Evolutionary conservation across 208 protist genomes (phyloP), one percentile per base, ranked within the genome.

Genomic region (Leishmania lainsoni): DNA sequence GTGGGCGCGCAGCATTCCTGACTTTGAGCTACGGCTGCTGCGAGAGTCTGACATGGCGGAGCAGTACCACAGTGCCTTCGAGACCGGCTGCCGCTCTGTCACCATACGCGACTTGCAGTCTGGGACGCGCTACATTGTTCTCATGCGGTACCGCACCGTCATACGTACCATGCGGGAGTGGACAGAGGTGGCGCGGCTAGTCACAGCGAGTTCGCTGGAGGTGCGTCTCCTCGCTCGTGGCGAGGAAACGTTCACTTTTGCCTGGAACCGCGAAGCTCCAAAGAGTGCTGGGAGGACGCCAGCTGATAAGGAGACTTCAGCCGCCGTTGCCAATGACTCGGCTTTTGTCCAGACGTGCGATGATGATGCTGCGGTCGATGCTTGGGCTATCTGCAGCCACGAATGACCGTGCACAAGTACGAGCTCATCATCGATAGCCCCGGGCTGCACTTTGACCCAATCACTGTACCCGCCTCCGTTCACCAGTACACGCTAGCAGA

Each of bases 61-160:
- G 80, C 78, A 81, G 59, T 88, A 83, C 75, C 42, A 58, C 35
- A 66, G 73, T 51, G 35, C 52, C 51, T 85, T 83, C 78, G 76
- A 85, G 61, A 32, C 85, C 0, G 94, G 93, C 17, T 88, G 89
- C 69, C 88, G 94, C 35, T 83, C 88, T 5, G 81, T 94, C 75
- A 97, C 92, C 0, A 81, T 97, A 22, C 87, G 91, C 75, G 85
- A 88, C 42, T 85, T 98, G 26, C 68, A 78, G 39, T 89, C 94
- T 5, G 94, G 91, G 5, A 92, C 90, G 29, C 88, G 89, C 3
- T 97, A 98, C 86, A 89, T 97, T 79, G 92, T 97, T 2, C 82
- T 97, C 79, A 86, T 93, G 79, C 93, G 94, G 39, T 97, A 97
- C 84, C 83, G 86, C 69, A 98, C 92, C 39, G 84, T 98, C 42